Evolutionary conservation across 495 filamentous ascomycete genomes (phyloP).

Genomic region (Parathielavia appendiculata): DNA sequence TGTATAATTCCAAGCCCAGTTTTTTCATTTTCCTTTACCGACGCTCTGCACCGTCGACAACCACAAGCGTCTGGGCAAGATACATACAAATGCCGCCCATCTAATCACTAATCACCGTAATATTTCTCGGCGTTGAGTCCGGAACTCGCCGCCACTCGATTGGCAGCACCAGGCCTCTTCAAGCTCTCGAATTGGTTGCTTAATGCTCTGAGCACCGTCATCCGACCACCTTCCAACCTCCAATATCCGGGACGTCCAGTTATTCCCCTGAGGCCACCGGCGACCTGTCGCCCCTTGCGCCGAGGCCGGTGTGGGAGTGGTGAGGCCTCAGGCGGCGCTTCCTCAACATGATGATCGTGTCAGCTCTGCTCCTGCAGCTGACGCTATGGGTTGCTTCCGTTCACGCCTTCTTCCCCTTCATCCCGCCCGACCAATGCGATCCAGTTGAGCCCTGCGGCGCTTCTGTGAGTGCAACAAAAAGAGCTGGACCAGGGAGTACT

Average conservation of each 20-base stretch:
- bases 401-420: constrained; percentile 37
- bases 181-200: background rate
- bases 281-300: constrained; percentile 15
- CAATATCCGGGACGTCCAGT: background rate
- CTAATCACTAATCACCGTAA: constrained; percentile 38
- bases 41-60: background rate
- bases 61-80: background rate
- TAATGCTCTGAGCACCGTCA: constrained; percentile 16
- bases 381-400: constrained; percentile 39
- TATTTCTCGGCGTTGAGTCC: constrained; percentile 32
- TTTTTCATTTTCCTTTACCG: constrained; percentile 1
- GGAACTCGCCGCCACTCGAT: constrained; percentile 29
- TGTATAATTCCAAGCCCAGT: background rate
- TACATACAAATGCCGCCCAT: constrained; percentile 34
- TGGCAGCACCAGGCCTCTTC: constrained; percentile 14
- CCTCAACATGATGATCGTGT: constrained; percentile 38
- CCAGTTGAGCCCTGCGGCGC: constrained; percentile 16
- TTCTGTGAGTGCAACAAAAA: background rate
- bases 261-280: constrained; percentile 3
- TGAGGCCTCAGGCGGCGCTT: constrained; percentile 20
- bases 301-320: constrained; percentile 25
- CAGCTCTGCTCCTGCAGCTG: constrained; percentile 34
- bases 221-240: constrained; percentile 3
- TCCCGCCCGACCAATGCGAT: constrained; percentile 24
- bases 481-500: background rate